phyloP scores from a whole-genome alignment of 352 stramenopile species.

The Phytophthora tubulina region DNA sequence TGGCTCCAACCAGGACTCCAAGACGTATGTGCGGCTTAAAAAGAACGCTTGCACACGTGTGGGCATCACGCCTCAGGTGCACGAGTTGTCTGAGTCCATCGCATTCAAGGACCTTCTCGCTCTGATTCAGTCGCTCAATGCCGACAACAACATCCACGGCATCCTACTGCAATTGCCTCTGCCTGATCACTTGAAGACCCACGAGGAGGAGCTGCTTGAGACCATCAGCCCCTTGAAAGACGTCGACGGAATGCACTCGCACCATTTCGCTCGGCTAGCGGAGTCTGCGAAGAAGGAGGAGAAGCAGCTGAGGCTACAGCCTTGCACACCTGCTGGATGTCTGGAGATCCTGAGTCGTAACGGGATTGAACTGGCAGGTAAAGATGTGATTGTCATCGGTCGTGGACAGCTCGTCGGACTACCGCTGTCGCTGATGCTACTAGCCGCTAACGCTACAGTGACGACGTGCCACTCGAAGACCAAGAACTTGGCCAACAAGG shows the following conservation, averaged over 20 bases:
- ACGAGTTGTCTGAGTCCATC: constrained; percentile 61
- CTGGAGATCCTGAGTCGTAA: constrained; percentile 71
- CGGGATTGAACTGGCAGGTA: constrained; percentile 93
- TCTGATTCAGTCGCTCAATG: constrained; percentile 88
- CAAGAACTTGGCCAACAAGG: constrained; percentile 62
- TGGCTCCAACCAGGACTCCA: constrained; percentile 92
- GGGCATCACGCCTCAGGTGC: constrained; percentile 90
- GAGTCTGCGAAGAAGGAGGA: constrained; percentile 36
- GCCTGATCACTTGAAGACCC: constrained; percentile 55
- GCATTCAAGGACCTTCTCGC: constrained; percentile 59
- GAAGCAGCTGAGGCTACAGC: constrained; percentile 82
- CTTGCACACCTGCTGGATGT: constrained; percentile 92
- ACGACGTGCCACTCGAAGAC: constrained; percentile 98
- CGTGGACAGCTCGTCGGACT: constrained; percentile 98
- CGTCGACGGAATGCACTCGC: constrained; percentile 98
- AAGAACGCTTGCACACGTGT: constrained; percentile 97
- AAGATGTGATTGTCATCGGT: constrained; percentile 97
- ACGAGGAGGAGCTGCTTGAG: constrained; percentile 94
- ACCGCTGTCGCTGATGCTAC: constrained; percentile 96
- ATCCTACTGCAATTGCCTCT: constrained; percentile 96
- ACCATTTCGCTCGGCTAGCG: constrained; percentile 95
- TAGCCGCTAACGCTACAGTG: constrained; percentile 96
- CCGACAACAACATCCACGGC: constrained; percentile 91
- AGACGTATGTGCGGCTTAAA: constrained; percentile 98
- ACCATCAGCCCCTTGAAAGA: constrained; percentile 95